phyloP scores from a whole-genome alignment of 495 filamentous ascomycete genomes.

The Lophiotrema nucula region DNA sequence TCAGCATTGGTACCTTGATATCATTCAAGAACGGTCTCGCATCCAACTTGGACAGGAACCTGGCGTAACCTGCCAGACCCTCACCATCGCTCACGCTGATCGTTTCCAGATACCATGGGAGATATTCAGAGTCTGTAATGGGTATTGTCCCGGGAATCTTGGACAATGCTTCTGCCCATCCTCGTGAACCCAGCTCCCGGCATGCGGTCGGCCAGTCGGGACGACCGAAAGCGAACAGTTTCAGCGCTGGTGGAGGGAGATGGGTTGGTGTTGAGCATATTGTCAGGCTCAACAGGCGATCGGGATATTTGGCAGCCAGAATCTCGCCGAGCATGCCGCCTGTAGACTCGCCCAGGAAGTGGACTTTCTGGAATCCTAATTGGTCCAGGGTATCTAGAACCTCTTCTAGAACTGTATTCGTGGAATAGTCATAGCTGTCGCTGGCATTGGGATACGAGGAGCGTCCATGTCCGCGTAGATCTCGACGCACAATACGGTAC shows the following conservation, averaged over 20 bases:
- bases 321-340: conserved; percentile 32
- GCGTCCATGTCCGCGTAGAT: conserved; percentile 31
- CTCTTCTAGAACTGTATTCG: conserved; percentile 31
- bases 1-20: conserved; percentile 30
- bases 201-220: conserved; percentile 31
- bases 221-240: conserved; percentile 31
- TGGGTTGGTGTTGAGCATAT: conserved; percentile 33
- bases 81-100: conserved; percentile 23
- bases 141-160: conserved; percentile 29
- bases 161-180: conserved; percentile 29
- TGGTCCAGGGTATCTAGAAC: conserved; percentile 35
- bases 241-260: conserved; percentile 24
- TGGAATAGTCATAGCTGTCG: conserved; percentile 18
- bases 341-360: conserved; percentile 33
- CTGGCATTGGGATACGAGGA: conserved; percentile 12
- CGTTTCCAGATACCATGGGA: conserved; percentile 29
- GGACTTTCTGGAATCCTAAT: conserved; percentile 25
- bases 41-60: conserved; percentile 32
- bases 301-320: conserved; percentile 29
- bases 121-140: conserved; percentile 13
- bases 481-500: conserved; percentile 30
- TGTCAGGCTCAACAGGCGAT: conserved; percentile 27
- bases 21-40: conserved; percentile 27
- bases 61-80: conserved; percentile 27
- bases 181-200: conserved; percentile 30